Evolutionary conservation across 805 yeast genomes (phyloP).

Genomic region (Lachancea meyersii): DNA sequence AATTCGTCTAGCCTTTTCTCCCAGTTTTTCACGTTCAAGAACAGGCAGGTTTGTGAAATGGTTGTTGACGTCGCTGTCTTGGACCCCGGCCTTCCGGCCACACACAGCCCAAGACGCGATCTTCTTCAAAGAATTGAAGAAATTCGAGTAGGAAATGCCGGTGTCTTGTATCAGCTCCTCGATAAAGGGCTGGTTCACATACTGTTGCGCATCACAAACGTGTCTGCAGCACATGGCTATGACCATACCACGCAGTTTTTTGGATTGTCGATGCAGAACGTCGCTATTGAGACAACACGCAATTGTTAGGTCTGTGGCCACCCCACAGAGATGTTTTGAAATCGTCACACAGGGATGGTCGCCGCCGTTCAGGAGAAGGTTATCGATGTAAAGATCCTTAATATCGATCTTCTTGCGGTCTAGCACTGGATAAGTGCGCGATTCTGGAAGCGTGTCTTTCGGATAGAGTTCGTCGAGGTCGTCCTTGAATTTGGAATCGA

Average conservation of each 20-base stretch:
- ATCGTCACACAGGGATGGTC: slow-evolving; percentile 45
- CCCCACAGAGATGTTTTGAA: slow-evolving; percentile 90
- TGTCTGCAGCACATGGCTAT: slow-evolving; percentile 95
- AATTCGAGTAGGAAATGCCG: slow-evolving; percentile 20
- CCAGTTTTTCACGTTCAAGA: slow-evolving; percentile 51
- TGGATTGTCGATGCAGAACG: slow-evolving; percentile 3
- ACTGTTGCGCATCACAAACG: slow-evolving; percentile 55
- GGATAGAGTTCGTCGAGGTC: slow-evolving; percentile 38
- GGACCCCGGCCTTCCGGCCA: slow-evolving; percentile 45
- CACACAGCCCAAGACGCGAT: slow-evolving; percentile 88
- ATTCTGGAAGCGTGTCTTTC: slow-evolving; percentile 8
- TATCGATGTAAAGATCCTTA: slow-evolving; percentile 58
- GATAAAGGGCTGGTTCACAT: slow-evolving; percentile 25
- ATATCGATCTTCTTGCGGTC: slow-evolving; percentile 65
- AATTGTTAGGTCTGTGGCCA: slow-evolving; percentile 83
- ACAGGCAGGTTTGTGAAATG: slow-evolving; percentile 45
- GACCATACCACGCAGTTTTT: slow-evolving; percentile 47
- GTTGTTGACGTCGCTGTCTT: slow-evolving; percentile 33
- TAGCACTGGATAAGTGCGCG: slow-evolving; percentile 25
- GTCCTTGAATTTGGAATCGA: slow-evolving; percentile 58
- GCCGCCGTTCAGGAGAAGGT: slow-evolving; percentile 35
- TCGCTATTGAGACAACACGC: slow-evolving; percentile 48
- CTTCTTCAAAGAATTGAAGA: slow-evolving; percentile 48
- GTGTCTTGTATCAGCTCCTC: slow-evolving; percentile 41
- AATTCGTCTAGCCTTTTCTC: slow-evolving; percentile 62